A percentile compares a stretch with the other conserved stretches of the same genome.
Evolutionary conservation across 768 basidiomycete genomes (phyloP).

Genomic region (Suillus variegatus): DNA sequence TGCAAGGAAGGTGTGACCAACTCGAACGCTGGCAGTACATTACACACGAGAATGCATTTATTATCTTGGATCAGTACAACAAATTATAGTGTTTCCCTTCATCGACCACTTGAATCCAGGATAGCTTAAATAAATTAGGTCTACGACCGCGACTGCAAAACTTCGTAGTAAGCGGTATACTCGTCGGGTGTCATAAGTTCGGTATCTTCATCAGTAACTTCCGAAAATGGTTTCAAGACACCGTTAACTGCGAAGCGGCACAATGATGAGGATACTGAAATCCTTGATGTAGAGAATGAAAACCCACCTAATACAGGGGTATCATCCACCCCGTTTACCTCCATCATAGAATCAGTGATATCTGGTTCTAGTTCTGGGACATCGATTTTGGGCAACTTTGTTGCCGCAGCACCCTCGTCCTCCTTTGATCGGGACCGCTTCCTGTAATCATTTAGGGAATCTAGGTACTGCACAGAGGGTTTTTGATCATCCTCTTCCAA

Average conservation of each 20-base stretch:
- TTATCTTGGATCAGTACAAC: background rate
- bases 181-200: constrained; percentile 94
- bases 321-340: constrained; percentile 29
- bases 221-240: constrained; percentile 66
- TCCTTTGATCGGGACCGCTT: constrained; percentile 74
- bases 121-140: background rate
- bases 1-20: no score
- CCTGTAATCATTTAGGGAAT: constrained; percentile 69
- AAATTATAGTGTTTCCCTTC: background rate
- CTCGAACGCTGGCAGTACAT: background rate
- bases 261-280: constrained; percentile 1
- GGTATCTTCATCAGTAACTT: constrained; percentile 90
- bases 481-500: constrained; percentile 72
- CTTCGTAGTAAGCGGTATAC: constrained; percentile 79
- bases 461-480: constrained; percentile 63
- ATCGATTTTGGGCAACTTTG: constrained; percentile 46
- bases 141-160: constrained; percentile 51
- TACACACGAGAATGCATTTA: background rate
- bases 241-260: constrained; percentile 63
- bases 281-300: background rate
- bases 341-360: constrained; percentile 18
- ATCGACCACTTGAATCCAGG: background rate
- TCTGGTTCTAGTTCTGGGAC: constrained; percentile 28
- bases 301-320: constrained; percentile 46
- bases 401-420: constrained; percentile 44